A percentile compares a stretch with the other conserved stretches of the same genome.
These are phyloP conservation scores for Lepidium aucheri DNA, from an alignment of 345 rosid species.

Conservation along the genomic window DNA sequence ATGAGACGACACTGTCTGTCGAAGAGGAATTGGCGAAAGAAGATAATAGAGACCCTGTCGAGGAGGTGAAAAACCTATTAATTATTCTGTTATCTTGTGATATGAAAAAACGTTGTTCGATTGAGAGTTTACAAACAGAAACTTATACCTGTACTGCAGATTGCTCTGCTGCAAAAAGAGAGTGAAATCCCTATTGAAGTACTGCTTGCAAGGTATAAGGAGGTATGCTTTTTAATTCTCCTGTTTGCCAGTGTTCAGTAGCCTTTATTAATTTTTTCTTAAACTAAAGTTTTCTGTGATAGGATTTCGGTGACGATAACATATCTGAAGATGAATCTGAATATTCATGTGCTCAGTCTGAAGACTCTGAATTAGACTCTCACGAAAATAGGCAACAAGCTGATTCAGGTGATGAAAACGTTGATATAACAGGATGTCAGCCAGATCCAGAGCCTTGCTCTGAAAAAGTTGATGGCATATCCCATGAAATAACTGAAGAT, in stretches of 20 bases:
- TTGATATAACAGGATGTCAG: constrained; percentile 32
- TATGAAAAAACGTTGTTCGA: not conserved
- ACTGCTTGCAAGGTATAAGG: constrained; percentile 87
- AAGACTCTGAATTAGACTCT: constrained; percentile 41
- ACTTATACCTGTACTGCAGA: constrained; percentile 41
- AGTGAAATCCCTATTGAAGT: constrained; percentile 84
- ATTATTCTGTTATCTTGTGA: constrained; percentile 9
- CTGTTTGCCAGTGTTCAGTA: constrained; percentile 13
- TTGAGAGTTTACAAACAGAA: constrained; percentile 13
- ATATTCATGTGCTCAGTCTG: constrained; percentile 53
- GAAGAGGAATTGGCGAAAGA: constrained; percentile 85
- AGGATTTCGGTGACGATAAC: constrained; percentile 55
- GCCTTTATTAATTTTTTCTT: constrained; percentile 11
- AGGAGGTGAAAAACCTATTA: constrained; percentile 54
- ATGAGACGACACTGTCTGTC: constrained; percentile 76
- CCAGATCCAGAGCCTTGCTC: constrained; percentile 21
- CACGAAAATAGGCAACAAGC: constrained; percentile 34
- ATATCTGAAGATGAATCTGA: constrained; percentile 68
- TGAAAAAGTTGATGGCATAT: constrained; percentile 34
- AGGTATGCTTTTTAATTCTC: constrained; percentile 54
- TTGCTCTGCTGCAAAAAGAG: constrained; percentile 77
- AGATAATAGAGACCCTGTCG: constrained; percentile 49
- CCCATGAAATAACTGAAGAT: constrained; percentile 30
- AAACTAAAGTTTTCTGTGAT: constrained; percentile 23
- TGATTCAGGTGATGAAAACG: constrained; percentile 32